These are phyloP conservation scores for Plectosphaerella sp. DNA, from an alignment of 2,329 filamentous ascomycete genomes.

Conservation along the genomic window DNA sequence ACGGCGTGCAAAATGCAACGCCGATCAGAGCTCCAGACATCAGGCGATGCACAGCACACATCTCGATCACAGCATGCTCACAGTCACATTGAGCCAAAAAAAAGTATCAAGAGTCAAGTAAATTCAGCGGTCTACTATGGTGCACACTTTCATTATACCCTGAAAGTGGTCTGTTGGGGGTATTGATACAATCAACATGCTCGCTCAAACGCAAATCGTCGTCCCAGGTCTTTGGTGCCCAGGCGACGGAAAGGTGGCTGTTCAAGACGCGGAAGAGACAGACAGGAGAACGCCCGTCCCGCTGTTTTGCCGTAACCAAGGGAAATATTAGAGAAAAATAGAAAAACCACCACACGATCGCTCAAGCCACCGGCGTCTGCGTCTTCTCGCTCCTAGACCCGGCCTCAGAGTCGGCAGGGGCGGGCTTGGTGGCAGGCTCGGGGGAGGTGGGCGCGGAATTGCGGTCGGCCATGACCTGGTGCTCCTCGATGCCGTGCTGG, in stretches of 20 bases:
- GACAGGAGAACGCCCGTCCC: too few relatives aligned
- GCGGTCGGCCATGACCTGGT: conserved; percentile 37
- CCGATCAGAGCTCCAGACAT: not conserved
- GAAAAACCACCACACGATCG: not conserved
- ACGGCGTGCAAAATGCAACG: too few relatives aligned
- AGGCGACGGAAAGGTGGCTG: too few relatives aligned
- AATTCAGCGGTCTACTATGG: not conserved
- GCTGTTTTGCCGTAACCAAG: too few relatives aligned
- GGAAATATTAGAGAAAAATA: too few relatives aligned
- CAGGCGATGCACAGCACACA: not conserved
- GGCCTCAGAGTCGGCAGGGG: conserved; percentile 6
- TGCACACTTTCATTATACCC: not conserved
- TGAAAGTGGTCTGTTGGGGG: not conserved
- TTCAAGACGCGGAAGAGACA: too few relatives aligned
- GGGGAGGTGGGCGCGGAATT: not conserved
- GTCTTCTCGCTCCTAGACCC: conserved; percentile 10
- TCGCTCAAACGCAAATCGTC: not conserved
- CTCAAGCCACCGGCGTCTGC: not conserved
- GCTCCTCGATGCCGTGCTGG: conserved; percentile 68
- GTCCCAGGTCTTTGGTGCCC: too few relatives aligned
- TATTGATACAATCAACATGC: conserved; percentile 1
- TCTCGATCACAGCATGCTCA: not conserved
- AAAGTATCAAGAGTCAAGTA: not conserved
- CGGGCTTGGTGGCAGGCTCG: conserved; percentile 9
- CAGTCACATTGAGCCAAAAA: not conserved